Base-by-base conservation (phyloP, 805 yeast genomes). In the Kuraishia capsulata region DNA sequence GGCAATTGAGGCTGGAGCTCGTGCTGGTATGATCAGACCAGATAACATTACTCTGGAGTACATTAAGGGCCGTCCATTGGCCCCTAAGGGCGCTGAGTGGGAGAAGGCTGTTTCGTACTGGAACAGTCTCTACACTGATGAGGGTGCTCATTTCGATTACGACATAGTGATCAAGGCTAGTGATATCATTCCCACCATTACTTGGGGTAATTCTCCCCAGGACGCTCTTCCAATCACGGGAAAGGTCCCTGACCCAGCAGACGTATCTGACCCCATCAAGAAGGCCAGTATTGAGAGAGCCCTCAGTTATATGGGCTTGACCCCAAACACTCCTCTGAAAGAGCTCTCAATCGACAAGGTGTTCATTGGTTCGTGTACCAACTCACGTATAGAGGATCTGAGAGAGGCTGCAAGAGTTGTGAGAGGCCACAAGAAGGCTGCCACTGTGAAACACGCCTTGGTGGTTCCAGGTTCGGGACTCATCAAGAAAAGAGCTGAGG, bases 171-270 rank as follows among this genome's bases (percentile, higher is more conserved):
- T 92, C 58, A 69, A 81, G 47, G 95, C 94, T 38, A 64, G 71
- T 20, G 97, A 90, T 52, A 80, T 92, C 43, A 77, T 84, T 37
- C 98, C 98, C 49, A 92, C 98, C 19, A 87, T 92, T 44, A 92
- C 98, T 20, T 92, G 98, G 98, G 98, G 98, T 69, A 92, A 92
- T 50, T 90, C 97, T 52, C 98, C 98, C 24, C 97, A 92, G 66
- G 98, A 92, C 58, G 97, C 97, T 35, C 69, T 92, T 46, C 97
- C 98, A 43, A 89, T 92, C 52, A 81, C 94, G 13, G 95, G 85
- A 28, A 53, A 64, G 16, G 95, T 88, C 34, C 98, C 98, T 38
- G 94, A 92, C 57, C 98, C 98, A 44, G 58, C 78, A n/a, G 64
- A 64, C 39, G 72, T 76, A 20, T 59, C 69, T 25, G 92, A 84